Base-by-base conservation (phyloP, 2,329 filamentous ascomycete species). In the Coniochaeta prunicola region DNA sequence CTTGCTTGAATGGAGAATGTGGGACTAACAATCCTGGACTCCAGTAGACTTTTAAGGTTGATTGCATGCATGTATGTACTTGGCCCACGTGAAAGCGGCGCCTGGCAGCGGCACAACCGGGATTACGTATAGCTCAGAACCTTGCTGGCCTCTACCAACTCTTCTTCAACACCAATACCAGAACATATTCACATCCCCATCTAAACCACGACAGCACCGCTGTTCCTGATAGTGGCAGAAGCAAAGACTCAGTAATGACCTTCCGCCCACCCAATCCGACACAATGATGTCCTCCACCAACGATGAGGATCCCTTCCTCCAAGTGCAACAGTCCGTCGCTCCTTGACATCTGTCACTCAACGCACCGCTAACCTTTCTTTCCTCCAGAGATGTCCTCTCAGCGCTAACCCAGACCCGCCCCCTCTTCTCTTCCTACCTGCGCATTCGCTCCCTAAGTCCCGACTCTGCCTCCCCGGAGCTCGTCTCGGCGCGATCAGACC, bases 381-480 rank as follows among this genome's bases (percentile, higher is more conserved):
- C 71, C 19, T 54, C 60, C 71, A 96, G 92, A 75, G 94, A 99
- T 76, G 91, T 97, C 65, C 87, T 96, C 65, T 78, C 86, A 63
- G 89, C 96, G 61, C 86, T 99, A 63, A 83, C 88, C 64, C 85
- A 85, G 15, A 89, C 91, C 57, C 88, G 93, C 10, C 88, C 92
- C 57, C 86, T 97, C 59, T 97, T 97, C 80, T 87, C 90, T 63
- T 97, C 92, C 17, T 99, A 96, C 78, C 84, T 96, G 48, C 93
- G 94, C 70, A 99, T 99, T 76, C 91, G 92, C 69, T 94, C 92
- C 53, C 87, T 96, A 28, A 84, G 87, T 60, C 87, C 87, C 42
- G 82, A 84, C 9, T 76, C 87, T 15, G 80, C 80, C 48, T 92
- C 90, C 19, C 92, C 91, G 13, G 94, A 99, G 72, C 90, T 99